Evolutionary conservation across 2,329 filamentous ascomycete genomes (phyloP).

Genomic region (Tolypocladium guangdongense): DNA sequence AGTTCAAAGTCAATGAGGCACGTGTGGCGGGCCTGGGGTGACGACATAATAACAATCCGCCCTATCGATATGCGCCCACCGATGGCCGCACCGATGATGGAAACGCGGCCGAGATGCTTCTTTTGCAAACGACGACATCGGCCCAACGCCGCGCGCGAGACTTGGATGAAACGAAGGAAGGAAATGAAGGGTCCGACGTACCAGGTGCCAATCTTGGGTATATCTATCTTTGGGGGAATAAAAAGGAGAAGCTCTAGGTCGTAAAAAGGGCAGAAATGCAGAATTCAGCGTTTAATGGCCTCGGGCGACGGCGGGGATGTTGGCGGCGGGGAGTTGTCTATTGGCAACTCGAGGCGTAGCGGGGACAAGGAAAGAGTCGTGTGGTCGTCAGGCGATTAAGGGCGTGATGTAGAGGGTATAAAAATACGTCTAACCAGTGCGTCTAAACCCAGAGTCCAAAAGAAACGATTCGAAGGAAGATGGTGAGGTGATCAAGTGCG

Average conservation of each 20-base stretch:
- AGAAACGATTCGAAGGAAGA: constrained; percentile 10
- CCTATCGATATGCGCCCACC: neutral
- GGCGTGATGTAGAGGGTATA: constrained; percentile 10
- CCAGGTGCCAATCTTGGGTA: constrained; percentile 14
- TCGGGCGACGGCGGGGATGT: neutral
- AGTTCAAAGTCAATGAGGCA: neutral
- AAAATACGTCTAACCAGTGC: constrained; percentile 25
- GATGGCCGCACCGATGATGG: neutral
- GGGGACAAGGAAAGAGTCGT: constrained; percentile 9
- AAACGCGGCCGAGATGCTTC: neutral
- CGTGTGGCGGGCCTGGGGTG: neutral
- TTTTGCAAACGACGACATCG: neutral
- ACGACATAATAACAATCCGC: too few species aligned
- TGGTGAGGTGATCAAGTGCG: constrained; percentile 10
- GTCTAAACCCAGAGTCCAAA: constrained; percentile 27
- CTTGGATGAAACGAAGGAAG: neutral
- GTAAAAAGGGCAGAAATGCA: constrained; percentile 7
- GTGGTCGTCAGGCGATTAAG: constrained; percentile 9
- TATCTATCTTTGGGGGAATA: constrained; percentile 14
- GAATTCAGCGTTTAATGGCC: neutral
- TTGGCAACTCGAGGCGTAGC: constrained; percentile 10
- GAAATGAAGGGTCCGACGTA: neutral
- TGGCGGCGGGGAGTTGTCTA: neutral
- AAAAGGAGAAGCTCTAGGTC: constrained; percentile 15
- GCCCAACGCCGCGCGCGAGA: neutral